These are phyloP conservation scores for Trametes cubensis DNA, from an alignment of 768 basidiomycete species.

Conservation along the genomic window DNA sequence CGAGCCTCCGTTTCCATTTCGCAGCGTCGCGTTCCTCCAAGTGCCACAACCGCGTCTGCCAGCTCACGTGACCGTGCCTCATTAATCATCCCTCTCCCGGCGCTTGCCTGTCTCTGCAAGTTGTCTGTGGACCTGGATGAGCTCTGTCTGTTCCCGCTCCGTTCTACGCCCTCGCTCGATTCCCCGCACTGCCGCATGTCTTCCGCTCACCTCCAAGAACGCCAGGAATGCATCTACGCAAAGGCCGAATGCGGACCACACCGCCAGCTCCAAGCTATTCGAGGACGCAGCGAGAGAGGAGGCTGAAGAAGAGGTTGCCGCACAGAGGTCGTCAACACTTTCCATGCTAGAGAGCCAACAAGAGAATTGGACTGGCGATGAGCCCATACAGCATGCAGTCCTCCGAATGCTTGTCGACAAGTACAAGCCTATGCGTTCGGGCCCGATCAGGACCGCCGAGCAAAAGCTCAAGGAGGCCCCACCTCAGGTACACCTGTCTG, in stretches of 20 bases:
- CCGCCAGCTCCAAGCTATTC: constrained; percentile 64
- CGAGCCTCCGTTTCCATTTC: background rate
- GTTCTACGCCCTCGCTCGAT: constrained; percentile 8
- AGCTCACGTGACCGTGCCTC: constrained; percentile 19
- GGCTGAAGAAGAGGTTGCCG: constrained; percentile 36
- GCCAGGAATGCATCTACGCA: constrained; percentile 12
- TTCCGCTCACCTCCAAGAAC: background rate
- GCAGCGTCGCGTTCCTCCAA: constrained; percentile 2
- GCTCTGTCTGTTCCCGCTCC: constrained; percentile 19
- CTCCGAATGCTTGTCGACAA: constrained; percentile 87
- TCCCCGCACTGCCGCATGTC: background rate
- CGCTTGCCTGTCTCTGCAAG: constrained; percentile 2
- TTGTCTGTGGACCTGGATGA: constrained; percentile 24
- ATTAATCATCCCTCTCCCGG: constrained; percentile 5
- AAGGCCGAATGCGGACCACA: constrained; percentile 24
- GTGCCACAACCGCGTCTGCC: constrained; percentile 7
- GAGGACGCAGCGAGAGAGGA: constrained; percentile 64
- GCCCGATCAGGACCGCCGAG: constrained; percentile 61
- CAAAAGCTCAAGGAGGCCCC: constrained; percentile 60
- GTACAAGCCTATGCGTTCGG: constrained; percentile 77
- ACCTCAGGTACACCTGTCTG: constrained; percentile 40
- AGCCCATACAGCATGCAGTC: constrained; percentile 67
- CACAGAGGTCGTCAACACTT: constrained; percentile 27
- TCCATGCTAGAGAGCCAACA: constrained; percentile 47
- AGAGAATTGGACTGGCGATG: constrained; percentile 80